Evolutionary conservation across 495 filamentous ascomycete species (phyloP), one percentile per base, ranked within the genome.

Genomic region (Aspergillus heteromorphus): DNA sequence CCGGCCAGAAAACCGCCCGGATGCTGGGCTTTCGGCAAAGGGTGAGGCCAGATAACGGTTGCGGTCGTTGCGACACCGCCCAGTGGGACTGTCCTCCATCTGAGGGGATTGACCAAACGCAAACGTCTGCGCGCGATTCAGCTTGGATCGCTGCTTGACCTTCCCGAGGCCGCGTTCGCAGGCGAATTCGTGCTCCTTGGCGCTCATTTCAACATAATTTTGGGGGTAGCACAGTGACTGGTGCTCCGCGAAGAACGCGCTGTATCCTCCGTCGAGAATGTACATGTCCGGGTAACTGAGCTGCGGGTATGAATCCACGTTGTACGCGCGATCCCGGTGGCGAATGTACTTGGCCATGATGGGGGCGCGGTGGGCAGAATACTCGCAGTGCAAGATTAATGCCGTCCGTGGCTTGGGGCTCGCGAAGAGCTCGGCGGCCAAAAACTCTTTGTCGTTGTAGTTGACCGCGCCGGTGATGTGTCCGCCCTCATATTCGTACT

Each of bases 401-500:
- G 96, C 77, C 0, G 89, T 92, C 49, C 83, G 86, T 19, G 79
- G 78, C 51, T 83, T 74, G 55, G 83, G 80, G 2, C 79, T 70
- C 42, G 80, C 73, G 68, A 99, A 95, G 9, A 99, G 81, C 45
- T 91, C 80, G 48, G 74, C 73, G 1, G 91, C 84, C 54, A 99
- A 75, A 27, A 83, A 68, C 58, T 97, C 92, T 70, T 96, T 97
- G 70, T 96, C 89, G 65, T 96, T 97, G 74, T 87, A 90, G 73
- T 99, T 99, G 63, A 95, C 73, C 29, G 95, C 95, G 0, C 88
- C 87, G 45, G 88, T 79, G 57, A 99, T 96, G 65, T 99, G 95
- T 16, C 95, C 95, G 41, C 95, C 95, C 27, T 95, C 86, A 68
- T 92, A 99, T 71, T 99, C 95, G 68, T 97, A 99, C 71, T 97